phyloP scores from a whole-genome alignment of 345 rosid species.

The Salix udensis region DNA sequence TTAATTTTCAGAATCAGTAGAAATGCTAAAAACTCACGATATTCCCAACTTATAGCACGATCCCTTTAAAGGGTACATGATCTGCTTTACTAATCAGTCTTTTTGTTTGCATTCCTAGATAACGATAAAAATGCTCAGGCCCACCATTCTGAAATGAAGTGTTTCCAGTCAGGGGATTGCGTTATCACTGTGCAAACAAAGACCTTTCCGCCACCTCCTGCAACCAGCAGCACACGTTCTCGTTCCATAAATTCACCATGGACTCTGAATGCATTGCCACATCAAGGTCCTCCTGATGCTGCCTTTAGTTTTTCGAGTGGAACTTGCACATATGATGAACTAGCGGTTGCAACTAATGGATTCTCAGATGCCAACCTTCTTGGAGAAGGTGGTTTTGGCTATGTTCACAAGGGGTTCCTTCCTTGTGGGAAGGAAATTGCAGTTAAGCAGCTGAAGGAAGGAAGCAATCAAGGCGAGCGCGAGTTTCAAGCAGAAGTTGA shows the following conservation, averaged over 20 bases:
- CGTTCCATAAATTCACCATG: neutral
- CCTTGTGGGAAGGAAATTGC: slow-evolving; percentile 18
- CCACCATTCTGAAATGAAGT: slow-evolving; percentile 12
- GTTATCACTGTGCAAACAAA: slow-evolving; percentile 10
- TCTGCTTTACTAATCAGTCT: neutral
- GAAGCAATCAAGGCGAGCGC: slow-evolving; percentile 22
- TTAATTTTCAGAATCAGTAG: neutral
- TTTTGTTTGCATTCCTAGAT: neutral
- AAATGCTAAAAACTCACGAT: neutral
- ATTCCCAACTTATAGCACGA: neutral
- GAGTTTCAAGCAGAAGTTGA: slow-evolving; percentile 22
- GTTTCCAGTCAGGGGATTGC: neutral
- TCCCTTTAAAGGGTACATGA: neutral
- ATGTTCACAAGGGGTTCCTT: slow-evolving; percentile 25
- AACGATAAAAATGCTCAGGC: neutral
- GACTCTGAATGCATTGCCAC: neutral
- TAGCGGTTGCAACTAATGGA: slow-evolving; percentile 16
- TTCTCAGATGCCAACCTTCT: slow-evolving; percentile 22
- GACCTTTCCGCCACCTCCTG: slow-evolving; percentile 8
- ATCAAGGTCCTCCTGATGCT: neutral
- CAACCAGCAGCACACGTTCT: neutral
- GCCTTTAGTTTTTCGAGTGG: neutral
- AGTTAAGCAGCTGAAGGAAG: slow-evolving; percentile 21
- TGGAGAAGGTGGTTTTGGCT: slow-evolving; percentile 28
- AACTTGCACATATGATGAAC: slow-evolving; percentile 17